These are phyloP conservation scores for Vinca major DNA, from an alignment of 305 asterid species.

Conservation along the genomic window DNA sequence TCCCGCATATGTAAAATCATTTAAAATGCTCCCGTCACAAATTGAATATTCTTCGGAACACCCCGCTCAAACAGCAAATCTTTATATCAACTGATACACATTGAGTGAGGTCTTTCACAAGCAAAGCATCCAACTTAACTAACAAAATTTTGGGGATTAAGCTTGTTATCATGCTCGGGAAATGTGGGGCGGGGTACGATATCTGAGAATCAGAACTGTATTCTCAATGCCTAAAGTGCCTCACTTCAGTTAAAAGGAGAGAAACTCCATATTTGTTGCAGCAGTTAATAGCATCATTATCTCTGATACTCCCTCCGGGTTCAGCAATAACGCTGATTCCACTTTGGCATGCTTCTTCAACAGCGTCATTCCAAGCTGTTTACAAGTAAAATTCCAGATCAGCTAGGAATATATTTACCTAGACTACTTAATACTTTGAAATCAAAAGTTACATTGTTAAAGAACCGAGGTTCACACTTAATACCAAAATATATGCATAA, in stretches of 20 bases:
- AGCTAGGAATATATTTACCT: background rate
- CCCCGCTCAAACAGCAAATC: too few species aligned
- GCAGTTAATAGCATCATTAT: conserved; percentile 73
- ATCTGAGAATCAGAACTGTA: background rate
- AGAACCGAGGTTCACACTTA: background rate
- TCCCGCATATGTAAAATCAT: too few species aligned
- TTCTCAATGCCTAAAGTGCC: conserved; percentile 87
- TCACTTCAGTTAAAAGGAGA: conserved; percentile 64
- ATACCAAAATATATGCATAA: background rate
- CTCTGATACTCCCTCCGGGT: conserved; percentile 93
- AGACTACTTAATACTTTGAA: background rate
- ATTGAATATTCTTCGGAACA: too few species aligned
- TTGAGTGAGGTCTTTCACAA: too few species aligned
- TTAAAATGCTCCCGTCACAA: too few species aligned
- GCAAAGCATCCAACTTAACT: too few species aligned
- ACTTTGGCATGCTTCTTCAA: conserved; percentile 90
- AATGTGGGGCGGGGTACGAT: too few species aligned
- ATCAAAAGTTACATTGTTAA: too few species aligned
- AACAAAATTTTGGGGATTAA: too few species aligned
- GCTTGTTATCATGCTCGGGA: too few species aligned
- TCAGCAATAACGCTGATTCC: conserved; percentile 71
- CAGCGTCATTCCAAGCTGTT: conserved; percentile 95
- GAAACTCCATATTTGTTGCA: conserved; percentile 91
- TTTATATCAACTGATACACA: too few species aligned
- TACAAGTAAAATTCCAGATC: background rate